Base-by-base conservation (phyloP, 371 early-diverging fungal species). In the Rhizopus arrhizus region DNA sequence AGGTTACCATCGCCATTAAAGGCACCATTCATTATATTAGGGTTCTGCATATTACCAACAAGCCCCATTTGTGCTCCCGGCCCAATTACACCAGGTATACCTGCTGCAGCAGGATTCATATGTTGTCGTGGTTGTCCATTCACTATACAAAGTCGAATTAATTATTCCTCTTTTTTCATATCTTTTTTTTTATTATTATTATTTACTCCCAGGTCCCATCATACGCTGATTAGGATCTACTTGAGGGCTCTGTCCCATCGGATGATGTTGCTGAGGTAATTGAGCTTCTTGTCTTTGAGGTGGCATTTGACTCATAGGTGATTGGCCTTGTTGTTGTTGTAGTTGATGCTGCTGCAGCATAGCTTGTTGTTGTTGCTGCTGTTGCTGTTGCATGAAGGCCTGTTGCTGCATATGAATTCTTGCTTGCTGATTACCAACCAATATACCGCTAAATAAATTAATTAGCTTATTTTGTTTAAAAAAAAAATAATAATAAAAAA, bases 81-180 rank as follows among this genome's bases (percentile, higher is more conserved):
- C 16, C 64, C 65, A 28, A 61, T 46, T 15, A 53, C 33, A 16
- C 61, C 61, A n/a, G 61, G 61, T 34, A 61, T 61, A 5, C 59
- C 59, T 42, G 47, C 48, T 35, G 40, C 62, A 29, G 29, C 61
- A 8, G 74, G 54, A 31, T 63, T 68, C 47, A 58, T 56, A 47
- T 64, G 65, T 33, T 73, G 62, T 55, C 74, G 53, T 47, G 72
- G 65, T 68, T 77, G 77, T 46, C 74, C 74, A 61, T 70, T 72
- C 0, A 68, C 76, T 69, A 55, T 31, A 29, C 38, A 15, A 49
- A 11, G 29, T 32, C 9, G 16, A 28, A 47, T n/a, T 49, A 22
- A 32, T 52, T 13, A 22, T 13, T 38, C 15, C 13, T n/a, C 15
- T 11, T 43, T 43, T 43, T 43, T 38, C 22, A 3, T n/a, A 12